Conservation (phyloP, 2,329 filamentous ascomycete species). For the Epichloe scottii region DNA sequence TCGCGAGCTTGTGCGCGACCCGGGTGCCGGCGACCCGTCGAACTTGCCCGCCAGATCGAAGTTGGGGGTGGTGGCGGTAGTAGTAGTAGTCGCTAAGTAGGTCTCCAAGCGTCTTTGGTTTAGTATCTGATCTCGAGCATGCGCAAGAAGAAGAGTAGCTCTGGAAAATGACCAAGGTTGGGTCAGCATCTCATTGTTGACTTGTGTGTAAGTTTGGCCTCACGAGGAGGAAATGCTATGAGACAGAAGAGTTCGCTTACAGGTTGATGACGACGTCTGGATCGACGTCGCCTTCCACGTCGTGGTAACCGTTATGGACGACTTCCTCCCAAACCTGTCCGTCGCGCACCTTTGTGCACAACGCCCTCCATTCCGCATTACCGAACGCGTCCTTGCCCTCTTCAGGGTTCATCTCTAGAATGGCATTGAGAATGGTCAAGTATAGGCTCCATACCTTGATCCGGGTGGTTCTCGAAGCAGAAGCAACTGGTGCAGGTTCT, state of each 20-base stretch:
- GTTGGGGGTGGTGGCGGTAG: slow-evolving; percentile 54
- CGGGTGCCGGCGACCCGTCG: slow-evolving; percentile 28
- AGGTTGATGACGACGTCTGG: slow-evolving; percentile 86
- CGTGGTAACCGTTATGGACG: slow-evolving; percentile 74
- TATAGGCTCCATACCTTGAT: slow-evolving; percentile 98
- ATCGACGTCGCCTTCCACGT: slow-evolving; percentile 81
- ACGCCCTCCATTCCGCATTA: slow-evolving; percentile 66
- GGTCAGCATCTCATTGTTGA: neutral
- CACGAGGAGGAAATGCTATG: neutral
- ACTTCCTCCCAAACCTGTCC: slow-evolving; percentile 94
- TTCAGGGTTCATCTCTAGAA: slow-evolving; percentile 77
- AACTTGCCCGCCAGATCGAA: slow-evolving; percentile 60
- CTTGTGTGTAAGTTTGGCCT: neutral
- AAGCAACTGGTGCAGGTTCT: slow-evolving; percentile 61
- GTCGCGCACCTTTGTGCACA: slow-evolving; percentile 75
- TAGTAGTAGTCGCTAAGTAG: slow-evolving; percentile 67
- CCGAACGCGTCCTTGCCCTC: slow-evolving; percentile 87
- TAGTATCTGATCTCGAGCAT: slow-evolving; percentile 67
- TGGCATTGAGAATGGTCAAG: slow-evolving; percentile 81
- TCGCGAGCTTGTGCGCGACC: slow-evolving; percentile 22
- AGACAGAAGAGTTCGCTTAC: slow-evolving; percentile 33
- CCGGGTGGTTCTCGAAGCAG: slow-evolving; percentile 66
- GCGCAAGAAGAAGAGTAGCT: slow-evolving; percentile 80
- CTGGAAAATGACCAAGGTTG: slow-evolving; percentile 29
- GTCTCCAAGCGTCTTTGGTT: slow-evolving; percentile 84